Evolutionary conservation across 2,329 filamentous ascomycete genomes (phyloP), one percentile per base, ranked within the genome.

Genomic region (Conoideocrella luteorostrata): DNA sequence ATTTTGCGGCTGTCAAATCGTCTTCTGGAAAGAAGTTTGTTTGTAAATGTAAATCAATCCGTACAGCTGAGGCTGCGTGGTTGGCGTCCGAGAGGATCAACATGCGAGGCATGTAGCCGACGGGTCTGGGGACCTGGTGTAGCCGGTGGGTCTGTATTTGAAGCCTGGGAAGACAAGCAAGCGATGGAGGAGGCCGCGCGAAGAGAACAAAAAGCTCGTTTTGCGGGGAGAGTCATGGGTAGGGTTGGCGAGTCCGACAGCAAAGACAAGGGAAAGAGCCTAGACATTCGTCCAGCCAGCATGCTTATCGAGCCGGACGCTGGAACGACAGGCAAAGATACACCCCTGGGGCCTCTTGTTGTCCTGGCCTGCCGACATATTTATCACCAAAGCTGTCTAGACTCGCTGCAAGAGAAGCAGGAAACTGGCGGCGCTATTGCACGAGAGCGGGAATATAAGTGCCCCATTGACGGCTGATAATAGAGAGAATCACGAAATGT

Each of bases 51-150:
- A 28, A 73, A 81, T 34, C 78, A 86, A 52, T 83, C 88, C 5
- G 80, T 86, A 7, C 73, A 77, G 43, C 75, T 93, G 5, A 76
- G 93, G 3, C 85, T 90, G 61, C 80, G 82, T 21, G 94, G 93
- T 1, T 98, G 93, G 93, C 75, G 91, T 39, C 89, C 93, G 0
- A 75, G 84, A 24, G 85, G 88, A 0, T 90, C 91, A 43, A 84
- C 84, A 0, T 98, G 94, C 59, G 91, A 96, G 63, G 82, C 82
- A 1, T 98, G 94, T 54, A 82, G 83, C 38, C 78, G 78, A 38
- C 75, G 90, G 6, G 77, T 89, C 2, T 98, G 93, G 91, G 94
- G 93, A 0, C 88, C 90, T 0, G 90, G 89, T 0, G 83, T 88
- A 0, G 58, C 64, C 3, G 84, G 86, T 0, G 76, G 79, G 1